Base-by-base conservation (phyloP, 352 stramenopile species). In the Phytopythium delawarense region DNA sequence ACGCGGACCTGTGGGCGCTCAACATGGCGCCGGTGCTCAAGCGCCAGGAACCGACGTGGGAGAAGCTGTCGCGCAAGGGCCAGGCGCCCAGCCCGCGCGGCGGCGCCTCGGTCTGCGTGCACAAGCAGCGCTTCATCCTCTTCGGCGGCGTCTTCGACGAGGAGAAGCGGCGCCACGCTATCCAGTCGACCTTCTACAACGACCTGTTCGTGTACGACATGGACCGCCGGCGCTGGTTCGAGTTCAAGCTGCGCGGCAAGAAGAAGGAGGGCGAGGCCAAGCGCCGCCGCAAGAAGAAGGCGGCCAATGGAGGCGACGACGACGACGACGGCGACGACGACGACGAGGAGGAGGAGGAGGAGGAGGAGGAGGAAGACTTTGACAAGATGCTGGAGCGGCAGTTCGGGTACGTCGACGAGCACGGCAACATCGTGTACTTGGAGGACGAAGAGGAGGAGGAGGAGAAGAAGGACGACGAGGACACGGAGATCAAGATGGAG, bases 141-240 rank as follows among this genome's bases (percentile, higher is more conserved):
- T 99, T 98, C 80, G 97, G 97, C 32, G 97, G 97, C 40, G 96
- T 99, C 6, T 89, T 94, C 55, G 96, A 98, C 70, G 80, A 95
- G 66, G 94, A 98, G 69, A 76, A 90, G 55, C 81, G 82, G 20
- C 82, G 84, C 21, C 84, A 95, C 54, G 63, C 81, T 35, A 91
- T 95, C 58, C 80, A 92, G 66, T 91, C 79, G 34, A 91, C 97
- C 37, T 99, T 99, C 79, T 99, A 98, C 77, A 98, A 98, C 72
- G 96, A 99, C 68, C 70, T 99, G 40, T 98, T 98, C 74, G 94
- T 96, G 21, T 98, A 98, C 66, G 97, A 99, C 73, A 97, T 98
- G 81, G 94, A 98, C 60, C 84, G 93, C 28, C 85, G 94, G 20
- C 94, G 96, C 56, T 99, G 96, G 96, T 99, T 98, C 65, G 84